phyloP scores from a whole-genome alignment of 78 protist species.

The Creolimax fragrantissima region DNA sequence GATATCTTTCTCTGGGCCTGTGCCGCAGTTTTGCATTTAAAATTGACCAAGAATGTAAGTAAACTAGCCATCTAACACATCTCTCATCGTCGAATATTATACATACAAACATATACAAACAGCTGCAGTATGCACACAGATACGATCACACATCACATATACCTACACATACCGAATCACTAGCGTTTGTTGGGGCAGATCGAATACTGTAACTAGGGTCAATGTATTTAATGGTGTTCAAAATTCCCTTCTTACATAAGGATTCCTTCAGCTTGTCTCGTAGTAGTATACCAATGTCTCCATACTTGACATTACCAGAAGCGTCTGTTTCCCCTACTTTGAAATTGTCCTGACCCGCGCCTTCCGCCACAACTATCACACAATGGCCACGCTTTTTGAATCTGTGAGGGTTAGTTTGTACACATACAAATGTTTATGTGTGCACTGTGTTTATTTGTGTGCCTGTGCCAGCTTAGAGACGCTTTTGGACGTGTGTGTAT shows the following conservation, averaged over 20 bases:
- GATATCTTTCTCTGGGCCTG: too few relatives aligned
- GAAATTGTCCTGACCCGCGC: slow-evolving; percentile 34
- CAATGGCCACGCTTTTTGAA: not conserved
- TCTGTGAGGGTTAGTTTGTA: not conserved
- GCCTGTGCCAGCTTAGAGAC: too few relatives aligned
- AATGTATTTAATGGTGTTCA: slow-evolving; percentile 27
- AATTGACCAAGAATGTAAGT: too few relatives aligned
- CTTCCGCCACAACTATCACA: slow-evolving; percentile 61
- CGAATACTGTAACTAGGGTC: slow-evolving; percentile 60
- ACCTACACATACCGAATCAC: slow-evolving; percentile 18
- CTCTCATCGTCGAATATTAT: too few relatives aligned
- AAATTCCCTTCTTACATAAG: not conserved
- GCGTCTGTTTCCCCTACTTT: not conserved
- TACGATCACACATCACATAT: too few relatives aligned
- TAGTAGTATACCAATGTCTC: slow-evolving; percentile 30
- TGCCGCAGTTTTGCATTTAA: too few relatives aligned
- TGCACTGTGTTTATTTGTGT: too few relatives aligned
- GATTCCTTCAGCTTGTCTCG: not conserved
- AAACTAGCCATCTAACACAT: too few relatives aligned
- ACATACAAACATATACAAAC: too few relatives aligned
- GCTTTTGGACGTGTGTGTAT: too few relatives aligned
- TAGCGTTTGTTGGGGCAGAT: slow-evolving; percentile 13
- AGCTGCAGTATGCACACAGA: too few relatives aligned
- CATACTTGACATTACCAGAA: slow-evolving; percentile 14
- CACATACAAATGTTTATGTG: too few relatives aligned